A percentile compares a stretch with the other conserved stretches of the same genome.
These are phyloP conservation scores for Adansonia grandidieri DNA, from an alignment of 441 rosid genomes.

Conservation along the genomic window DNA sequence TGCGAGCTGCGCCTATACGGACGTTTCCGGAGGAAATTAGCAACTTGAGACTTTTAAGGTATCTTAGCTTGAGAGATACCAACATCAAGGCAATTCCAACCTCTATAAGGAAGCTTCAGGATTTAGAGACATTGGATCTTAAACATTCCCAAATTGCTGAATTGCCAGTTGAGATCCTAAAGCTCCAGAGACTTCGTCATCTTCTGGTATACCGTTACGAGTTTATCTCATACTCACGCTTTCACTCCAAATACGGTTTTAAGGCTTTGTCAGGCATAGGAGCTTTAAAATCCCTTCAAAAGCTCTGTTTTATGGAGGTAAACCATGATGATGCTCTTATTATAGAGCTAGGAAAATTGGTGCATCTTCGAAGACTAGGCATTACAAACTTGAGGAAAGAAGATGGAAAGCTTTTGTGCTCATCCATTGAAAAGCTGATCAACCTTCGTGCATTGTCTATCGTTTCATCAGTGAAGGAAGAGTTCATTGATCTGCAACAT, in stretches of 20 bases:
- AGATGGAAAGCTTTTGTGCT: slow-evolving; percentile 44
- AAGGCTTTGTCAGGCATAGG: slow-evolving; percentile 40
- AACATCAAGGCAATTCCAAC: slow-evolving; percentile 36
- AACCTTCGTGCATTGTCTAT: slow-evolving; percentile 42
- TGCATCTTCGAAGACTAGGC: slow-evolving; percentile 45
- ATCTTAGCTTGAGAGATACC: slow-evolving; percentile 42
- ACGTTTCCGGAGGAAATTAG: slow-evolving; percentile 34
- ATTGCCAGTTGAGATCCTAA: slow-evolving; percentile 38
- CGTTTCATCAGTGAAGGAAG: slow-evolving; percentile 29
- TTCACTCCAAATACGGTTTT: slow-evolving; percentile 41
- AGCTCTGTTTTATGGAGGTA: slow-evolving; percentile 44
- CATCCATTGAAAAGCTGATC: slow-evolving; percentile 36
- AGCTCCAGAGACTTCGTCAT: slow-evolving; percentile 42
- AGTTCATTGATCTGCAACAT: slow-evolving; percentile 35
- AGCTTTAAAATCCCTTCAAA: slow-evolving; percentile 39
- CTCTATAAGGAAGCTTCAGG: slow-evolving; percentile 40
- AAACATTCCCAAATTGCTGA: slow-evolving; percentile 40
- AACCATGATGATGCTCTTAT: slow-evolving; percentile 27
- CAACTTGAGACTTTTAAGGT: slow-evolving; percentile 33
- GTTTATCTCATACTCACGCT: slow-evolving; percentile 27
- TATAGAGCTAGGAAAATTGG: slow-evolving; percentile 40
- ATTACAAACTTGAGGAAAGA: slow-evolving; percentile 36
- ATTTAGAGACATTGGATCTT: slow-evolving; percentile 49
- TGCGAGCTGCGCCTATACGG: slow-evolving; percentile 31
- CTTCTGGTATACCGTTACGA: slow-evolving; percentile 43